A percentile compares a stretch with the other conserved stretches of the same genome.
Evolutionary conservation across 1,284 basidiomycete species (phyloP).

Genomic region (Sanguinoderma infundibulare): DNA sequence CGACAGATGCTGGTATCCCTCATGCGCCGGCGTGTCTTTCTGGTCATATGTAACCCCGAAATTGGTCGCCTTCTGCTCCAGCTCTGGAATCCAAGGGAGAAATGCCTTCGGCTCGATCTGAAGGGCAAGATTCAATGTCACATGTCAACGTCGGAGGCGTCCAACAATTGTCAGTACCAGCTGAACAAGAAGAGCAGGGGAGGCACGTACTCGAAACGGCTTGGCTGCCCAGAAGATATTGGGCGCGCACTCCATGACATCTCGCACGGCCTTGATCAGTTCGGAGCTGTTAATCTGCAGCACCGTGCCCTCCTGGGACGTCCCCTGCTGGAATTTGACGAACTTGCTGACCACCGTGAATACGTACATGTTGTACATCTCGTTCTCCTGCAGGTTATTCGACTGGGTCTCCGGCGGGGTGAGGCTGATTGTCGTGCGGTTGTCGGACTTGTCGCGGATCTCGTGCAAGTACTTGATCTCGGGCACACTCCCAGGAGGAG

Average conservation of each 20-base stretch:
- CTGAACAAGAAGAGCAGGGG: too few species aligned
- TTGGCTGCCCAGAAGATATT: conserved; percentile 62
- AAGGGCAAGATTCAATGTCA: conserved; percentile 6
- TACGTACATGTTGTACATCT: conserved; percentile 35
- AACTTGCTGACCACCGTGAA: conserved; percentile 36
- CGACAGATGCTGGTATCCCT: conserved; percentile 44
- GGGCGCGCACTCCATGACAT: conserved; percentile 59
- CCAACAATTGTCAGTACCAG: background rate
- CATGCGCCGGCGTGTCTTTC: conserved; percentile 39
- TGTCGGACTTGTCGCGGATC: conserved; percentile 30
- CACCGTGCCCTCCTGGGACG: conserved; percentile 32
- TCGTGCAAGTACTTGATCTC: conserved; percentile 35
- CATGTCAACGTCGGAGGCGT: conserved; percentile 14
- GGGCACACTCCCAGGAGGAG: conserved; percentile 30
- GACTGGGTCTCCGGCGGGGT: conserved; percentile 27
- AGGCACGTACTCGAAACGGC: conserved; percentile 49
- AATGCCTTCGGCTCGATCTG: conserved; percentile 60
- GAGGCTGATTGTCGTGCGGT: conserved; percentile 31
- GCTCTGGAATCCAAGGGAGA: conserved; percentile 52
- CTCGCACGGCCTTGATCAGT: conserved; percentile 55
- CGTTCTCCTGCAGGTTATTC: conserved; percentile 16
- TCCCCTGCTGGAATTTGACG: conserved; percentile 28
- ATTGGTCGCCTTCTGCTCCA: conserved; percentile 47
- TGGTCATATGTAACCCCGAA: conserved; percentile 37
- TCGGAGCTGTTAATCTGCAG: conserved; percentile 60